Base-by-base conservation (phyloP, 202 grass and related monocot genomes). In the Saccharum hybrid region DNA sequence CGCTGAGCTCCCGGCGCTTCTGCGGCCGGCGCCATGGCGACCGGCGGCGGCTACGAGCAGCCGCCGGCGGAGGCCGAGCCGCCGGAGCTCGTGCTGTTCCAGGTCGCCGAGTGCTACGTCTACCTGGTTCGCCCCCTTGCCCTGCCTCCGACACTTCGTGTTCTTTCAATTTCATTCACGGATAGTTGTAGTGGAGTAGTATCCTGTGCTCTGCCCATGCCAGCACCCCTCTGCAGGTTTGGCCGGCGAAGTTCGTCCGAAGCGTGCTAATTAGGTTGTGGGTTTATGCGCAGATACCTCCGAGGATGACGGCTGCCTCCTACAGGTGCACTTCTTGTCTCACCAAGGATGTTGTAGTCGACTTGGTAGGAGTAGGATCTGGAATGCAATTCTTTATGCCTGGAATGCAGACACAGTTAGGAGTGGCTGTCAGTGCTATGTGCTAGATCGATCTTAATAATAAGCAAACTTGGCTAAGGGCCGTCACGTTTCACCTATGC, bases 81-180 rank as follows among this genome's bases (percentile, higher is more conserved):
- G 67, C 71, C 92, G 51, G 96, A 99, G 88, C 82, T 96, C 66
- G 89, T 92, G 77, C 89, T 99, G 63, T 99, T 99, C 89, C 91
- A 94, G 87, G 93, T 93, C 49, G 68, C 79, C 63, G 96, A 94
- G 86, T 96, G 93, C 86, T 99, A 99, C 75, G 96, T 99, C 67
- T 99, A 99, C 83, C 88, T 99, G 96, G 96, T 99, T 85, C 72
- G 75, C 1, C 10, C 59, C n/a, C 34, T 23, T 61, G 57, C 21
- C 57, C 21, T 61, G 60, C 33, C 26, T 45, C 9, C 62, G 21
- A 23, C 57, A 61, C 37, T 4, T 66, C 8, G 19, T 39, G 4
- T 45, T 8, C 26, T 10, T 6, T 23, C 38, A 1, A 41, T 59
- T 76, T 63, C 39, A 8, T 28, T 6, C 10, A 49, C 23, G 11